These are phyloP conservation scores for Epicoccum sorghinum DNA, from an alignment of 2,329 filamentous ascomycete genomes.

Conservation along the genomic window DNA sequence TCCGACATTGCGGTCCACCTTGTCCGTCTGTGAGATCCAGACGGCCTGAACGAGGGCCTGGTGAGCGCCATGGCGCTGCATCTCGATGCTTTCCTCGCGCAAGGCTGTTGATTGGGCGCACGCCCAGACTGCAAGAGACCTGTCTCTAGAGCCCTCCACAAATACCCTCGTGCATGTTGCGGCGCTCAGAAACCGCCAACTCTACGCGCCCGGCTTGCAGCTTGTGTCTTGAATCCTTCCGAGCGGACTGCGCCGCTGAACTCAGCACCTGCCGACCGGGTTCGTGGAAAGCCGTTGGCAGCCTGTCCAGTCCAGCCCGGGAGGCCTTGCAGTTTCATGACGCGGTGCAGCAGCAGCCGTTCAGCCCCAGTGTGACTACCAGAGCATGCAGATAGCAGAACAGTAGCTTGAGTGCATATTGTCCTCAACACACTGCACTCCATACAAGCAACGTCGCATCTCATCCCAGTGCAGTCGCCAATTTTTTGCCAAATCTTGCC, in stretches of 20 bases:
- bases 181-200: neutral
- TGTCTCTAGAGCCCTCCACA: slow-evolving; percentile 14
- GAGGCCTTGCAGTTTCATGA: slow-evolving; percentile 19
- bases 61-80: slow-evolving; percentile 28
- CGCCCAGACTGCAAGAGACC: slow-evolving; percentile 16
- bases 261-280: slow-evolving; percentile 14
- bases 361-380: slow-evolving; percentile 15
- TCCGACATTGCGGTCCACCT: slow-evolving; percentile 11
- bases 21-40: neutral
- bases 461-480: too few relatives aligned
- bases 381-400: too few relatives aligned
- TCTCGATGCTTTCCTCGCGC: slow-evolving; percentile 5
- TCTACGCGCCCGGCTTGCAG: slow-evolving; percentile 16
- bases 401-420: too few relatives aligned
- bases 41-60: slow-evolving; percentile 19
- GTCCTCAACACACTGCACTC: too few relatives aligned
- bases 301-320: neutral
- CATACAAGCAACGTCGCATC: too few relatives aligned
- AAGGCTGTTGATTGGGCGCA: slow-evolving; percentile 21
- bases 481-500: neutral
- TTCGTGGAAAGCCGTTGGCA: slow-evolving; percentile 25
- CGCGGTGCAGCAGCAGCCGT: slow-evolving; percentile 12
- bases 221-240: slow-evolving; percentile 1
- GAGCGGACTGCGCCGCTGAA: slow-evolving; percentile 14
- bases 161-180: slow-evolving; percentile 8